A percentile compares a stretch with the other conserved stretches of the same genome.
Evolutionary conservation across 2,329 filamentous ascomycete genomes (phyloP).

Genomic region (Rhytidhysteron rufulum): DNA sequence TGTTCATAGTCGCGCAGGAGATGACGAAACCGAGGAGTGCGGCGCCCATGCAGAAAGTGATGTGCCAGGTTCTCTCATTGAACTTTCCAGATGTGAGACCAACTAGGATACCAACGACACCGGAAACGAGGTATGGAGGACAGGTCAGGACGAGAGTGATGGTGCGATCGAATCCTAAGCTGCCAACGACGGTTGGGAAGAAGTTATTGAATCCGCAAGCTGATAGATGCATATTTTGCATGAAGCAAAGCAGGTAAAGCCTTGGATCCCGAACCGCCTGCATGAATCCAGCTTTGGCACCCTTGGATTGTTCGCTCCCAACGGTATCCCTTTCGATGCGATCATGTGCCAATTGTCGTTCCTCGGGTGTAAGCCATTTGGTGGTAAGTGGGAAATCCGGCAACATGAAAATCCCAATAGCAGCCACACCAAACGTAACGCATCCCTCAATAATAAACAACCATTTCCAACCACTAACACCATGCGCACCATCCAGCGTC

Average conservation of each 20-base stretch:
- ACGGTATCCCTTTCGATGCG: slow-evolving; percentile 4
- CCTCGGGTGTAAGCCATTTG: slow-evolving; percentile 1
- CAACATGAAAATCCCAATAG: slow-evolving; percentile 4
- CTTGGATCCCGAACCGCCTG: slow-evolving; percentile 5
- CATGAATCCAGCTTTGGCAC: slow-evolving; percentile 3
- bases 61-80: slow-evolving; percentile 41
- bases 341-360: slow-evolving; percentile 3
- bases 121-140: slow-evolving; percentile 54
- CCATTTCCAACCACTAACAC: slow-evolving; percentile 2
- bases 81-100: slow-evolving; percentile 34
- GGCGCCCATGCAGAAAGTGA: slow-evolving; percentile 31
- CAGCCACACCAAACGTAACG: slow-evolving; percentile 3
- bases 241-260: slow-evolving; percentile 5
- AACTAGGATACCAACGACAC: slow-evolving; percentile 28
- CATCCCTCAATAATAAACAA: slow-evolving; percentile 5
- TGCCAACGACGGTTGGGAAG: slow-evolving; percentile 58
- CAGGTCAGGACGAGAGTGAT: slow-evolving; percentile 53
- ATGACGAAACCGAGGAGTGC: slow-evolving; percentile 37
- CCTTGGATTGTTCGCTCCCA: slow-evolving; percentile 3
- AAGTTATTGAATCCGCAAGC: slow-evolving; percentile 54
- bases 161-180: slow-evolving; percentile 51
- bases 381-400: slow-evolving; percentile 5
- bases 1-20: slow-evolving; percentile 33
- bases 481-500: slow-evolving; percentile 5
- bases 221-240: slow-evolving; percentile 5